Percentiles rank a stretch among this genome's conserved stretches.
Evolutionary conservation across 352 stramenopile genomes (phyloP).

Genomic region (Phytophthora macrochlamydospora): DNA sequence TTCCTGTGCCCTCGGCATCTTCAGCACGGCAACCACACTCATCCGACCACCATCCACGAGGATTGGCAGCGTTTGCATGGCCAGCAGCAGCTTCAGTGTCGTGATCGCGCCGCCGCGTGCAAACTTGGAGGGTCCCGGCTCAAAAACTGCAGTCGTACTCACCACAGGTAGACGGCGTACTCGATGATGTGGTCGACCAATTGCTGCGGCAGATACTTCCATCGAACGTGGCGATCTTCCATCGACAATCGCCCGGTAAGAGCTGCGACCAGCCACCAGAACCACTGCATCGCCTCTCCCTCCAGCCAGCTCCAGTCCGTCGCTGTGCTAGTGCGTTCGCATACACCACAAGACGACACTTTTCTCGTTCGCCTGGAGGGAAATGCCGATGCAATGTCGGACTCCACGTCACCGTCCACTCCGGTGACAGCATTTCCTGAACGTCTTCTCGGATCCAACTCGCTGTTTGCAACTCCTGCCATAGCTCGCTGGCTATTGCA

Average conservation of each 20-base stretch:
- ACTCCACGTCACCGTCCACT: conserved; percentile 69
- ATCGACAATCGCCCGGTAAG: conserved; percentile 2
- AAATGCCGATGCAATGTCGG: conserved; percentile 58
- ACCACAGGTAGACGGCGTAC: conserved; percentile 70
- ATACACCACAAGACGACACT: conserved; percentile 60
- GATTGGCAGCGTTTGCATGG: not conserved
- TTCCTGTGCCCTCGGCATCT: not conserved
- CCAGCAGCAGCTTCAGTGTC: conserved; percentile 6
- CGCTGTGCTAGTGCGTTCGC: conserved; percentile 51
- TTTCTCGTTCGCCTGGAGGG: conserved; percentile 52
- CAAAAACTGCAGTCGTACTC: conserved; percentile 10
- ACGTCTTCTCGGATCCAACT: conserved; percentile 48
- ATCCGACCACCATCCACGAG: not conserved
- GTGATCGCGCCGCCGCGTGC: too few relatives aligned
- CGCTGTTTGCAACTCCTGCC: conserved; percentile 24
- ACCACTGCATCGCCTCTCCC: conserved; percentile 8
- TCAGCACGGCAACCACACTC: not conserved
- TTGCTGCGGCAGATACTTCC: conserved; percentile 49
- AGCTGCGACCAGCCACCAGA: conserved; percentile 17
- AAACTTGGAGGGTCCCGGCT: not conserved
- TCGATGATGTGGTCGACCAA: conserved; percentile 59
- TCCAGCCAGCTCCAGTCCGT: conserved; percentile 4
- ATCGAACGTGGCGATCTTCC: conserved; percentile 23
- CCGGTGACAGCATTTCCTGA: conserved; percentile 48
- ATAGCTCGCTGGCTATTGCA: conserved; percentile 15